Conservation (phyloP, 139 green algal species). For the Tetraselmis chui region DNA sequence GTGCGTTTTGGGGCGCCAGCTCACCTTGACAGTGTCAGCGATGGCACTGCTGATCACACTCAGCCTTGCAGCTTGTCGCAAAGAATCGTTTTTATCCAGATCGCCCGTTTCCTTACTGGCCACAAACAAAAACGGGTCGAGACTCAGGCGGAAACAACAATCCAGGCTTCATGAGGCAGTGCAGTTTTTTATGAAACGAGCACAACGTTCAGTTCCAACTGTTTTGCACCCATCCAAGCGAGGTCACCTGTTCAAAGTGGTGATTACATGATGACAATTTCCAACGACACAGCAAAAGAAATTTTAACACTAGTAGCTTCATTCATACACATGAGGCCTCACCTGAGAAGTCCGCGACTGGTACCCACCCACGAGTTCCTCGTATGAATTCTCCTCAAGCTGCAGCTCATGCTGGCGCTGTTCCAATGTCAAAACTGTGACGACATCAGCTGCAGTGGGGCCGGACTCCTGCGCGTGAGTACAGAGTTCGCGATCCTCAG, state of each 20-base stretch:
- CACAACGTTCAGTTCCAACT: too few species aligned
- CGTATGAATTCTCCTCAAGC: slow-evolving; percentile 62
- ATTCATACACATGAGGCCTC: not conserved
- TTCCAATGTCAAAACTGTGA: slow-evolving; percentile 59
- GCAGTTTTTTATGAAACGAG: not conserved
- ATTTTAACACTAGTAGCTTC: not conserved
- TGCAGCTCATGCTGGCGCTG: slow-evolving; percentile 45
- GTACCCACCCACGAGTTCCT: slow-evolving; percentile 36
- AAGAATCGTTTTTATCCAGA: not conserved
- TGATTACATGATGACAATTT: not conserved
- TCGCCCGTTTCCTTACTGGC: not conserved
- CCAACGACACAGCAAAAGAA: too few species aligned
- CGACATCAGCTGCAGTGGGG: slow-evolving; percentile 50
- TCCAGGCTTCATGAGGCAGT: not conserved
- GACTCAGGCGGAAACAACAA: not conserved
- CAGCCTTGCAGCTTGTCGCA: not conserved
- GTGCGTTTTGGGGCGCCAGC: not conserved
- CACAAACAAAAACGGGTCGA: not conserved
- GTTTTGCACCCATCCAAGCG: too few species aligned
- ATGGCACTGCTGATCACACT: not conserved
- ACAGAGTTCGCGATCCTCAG: not conserved
- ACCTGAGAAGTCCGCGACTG: slow-evolving; percentile 4
- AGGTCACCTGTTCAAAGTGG: too few species aligned
- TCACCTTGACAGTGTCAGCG: not conserved
- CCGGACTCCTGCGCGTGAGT: slow-evolving; percentile 33